These are phyloP conservation scores for Schizonepeta tenuifolia DNA, from an alignment of 257 asterid species.

Conservation along the genomic window DNA sequence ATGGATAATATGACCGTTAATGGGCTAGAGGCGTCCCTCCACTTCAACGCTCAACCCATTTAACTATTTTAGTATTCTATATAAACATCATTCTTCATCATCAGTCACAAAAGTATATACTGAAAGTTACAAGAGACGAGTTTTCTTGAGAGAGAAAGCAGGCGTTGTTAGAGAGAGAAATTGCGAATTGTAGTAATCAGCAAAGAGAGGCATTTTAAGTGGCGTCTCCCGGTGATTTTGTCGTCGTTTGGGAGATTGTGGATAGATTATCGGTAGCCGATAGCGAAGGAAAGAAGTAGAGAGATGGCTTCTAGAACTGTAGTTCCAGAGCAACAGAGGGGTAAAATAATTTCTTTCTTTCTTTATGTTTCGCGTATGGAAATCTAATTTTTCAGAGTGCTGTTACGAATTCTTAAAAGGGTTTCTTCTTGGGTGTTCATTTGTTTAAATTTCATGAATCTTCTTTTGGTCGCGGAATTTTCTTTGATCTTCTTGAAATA, in stretches of 20 bases:
- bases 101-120: conserved; percentile 12
- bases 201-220: conserved; percentile 13
- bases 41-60: conserved; percentile 11
- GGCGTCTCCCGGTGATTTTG: conserved; percentile 9
- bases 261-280: conserved; percentile 33
- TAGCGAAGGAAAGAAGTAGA: conserved; percentile 7
- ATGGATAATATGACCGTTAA: conserved; percentile 60
- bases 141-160: not conserved
- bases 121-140: not conserved
- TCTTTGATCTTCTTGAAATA: not conserved
- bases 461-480: not conserved
- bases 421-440: not conserved
- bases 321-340: conserved; percentile 53
- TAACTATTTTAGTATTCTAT: conserved; percentile 5
- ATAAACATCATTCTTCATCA: conserved; percentile 15
- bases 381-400: too few relatives aligned
- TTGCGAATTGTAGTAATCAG: conserved; percentile 39
- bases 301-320: conserved; percentile 55
- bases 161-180: conserved; percentile 1
- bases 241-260: conserved; percentile 3
- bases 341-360: conserved; percentile 23
- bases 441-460: not conserved
- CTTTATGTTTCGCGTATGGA: not conserved
- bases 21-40: conserved; percentile 36
- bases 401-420: not conserved